Percentiles rank a stretch among this genome's conserved stretches.
Conservation (phyloP, 176 grass and related monocot species). For the Thalia dealbata region DNA sequence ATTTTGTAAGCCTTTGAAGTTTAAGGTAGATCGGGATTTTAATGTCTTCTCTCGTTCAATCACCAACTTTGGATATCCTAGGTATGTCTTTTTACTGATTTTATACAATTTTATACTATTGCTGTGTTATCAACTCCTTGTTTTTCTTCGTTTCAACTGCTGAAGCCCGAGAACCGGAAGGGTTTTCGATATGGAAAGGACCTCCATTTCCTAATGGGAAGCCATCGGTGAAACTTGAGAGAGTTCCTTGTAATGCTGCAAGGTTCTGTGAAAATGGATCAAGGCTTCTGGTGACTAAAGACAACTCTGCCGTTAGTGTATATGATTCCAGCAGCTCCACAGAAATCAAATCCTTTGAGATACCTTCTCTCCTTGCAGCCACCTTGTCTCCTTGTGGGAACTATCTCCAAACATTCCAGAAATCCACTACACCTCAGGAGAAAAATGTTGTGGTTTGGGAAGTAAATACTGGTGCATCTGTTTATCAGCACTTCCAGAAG, state of each 20-base stretch:
- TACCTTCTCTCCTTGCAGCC: slow-evolving; percentile 54
- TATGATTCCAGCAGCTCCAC: slow-evolving; percentile 41
- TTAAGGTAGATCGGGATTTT: neutral
- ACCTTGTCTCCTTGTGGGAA: slow-evolving; percentile 58
- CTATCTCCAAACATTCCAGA: slow-evolving; percentile 89
- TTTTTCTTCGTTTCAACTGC: neutral
- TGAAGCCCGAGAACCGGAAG: slow-evolving; percentile 66
- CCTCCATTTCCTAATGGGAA: slow-evolving; percentile 53
- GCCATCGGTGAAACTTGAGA: slow-evolving; percentile 49
- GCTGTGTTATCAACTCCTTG: neutral
- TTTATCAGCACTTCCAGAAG: slow-evolving; percentile 76
- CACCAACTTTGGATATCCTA: slow-evolving; percentile 1
- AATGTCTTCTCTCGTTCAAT: neutral
- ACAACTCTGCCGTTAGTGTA: slow-evolving; percentile 40
- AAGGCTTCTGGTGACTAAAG: slow-evolving; percentile 54
- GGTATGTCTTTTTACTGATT: neutral
- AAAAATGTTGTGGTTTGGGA: slow-evolving; percentile 85
- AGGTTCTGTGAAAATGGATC: slow-evolving; percentile 55
- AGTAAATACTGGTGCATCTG: slow-evolving; percentile 34
- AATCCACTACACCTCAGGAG: slow-evolving; percentile 58
- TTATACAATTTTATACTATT: neutral
- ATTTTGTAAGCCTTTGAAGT: neutral
- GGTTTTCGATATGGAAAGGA: slow-evolving; percentile 73
- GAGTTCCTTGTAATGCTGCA: slow-evolving; percentile 37
- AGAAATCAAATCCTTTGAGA: slow-evolving; percentile 59